A percentile compares a stretch with the other conserved stretches of the same genome.
Conservation (phyloP, 2,329 filamentous ascomycete genomes). For the Microascus cirrosus region DNA sequence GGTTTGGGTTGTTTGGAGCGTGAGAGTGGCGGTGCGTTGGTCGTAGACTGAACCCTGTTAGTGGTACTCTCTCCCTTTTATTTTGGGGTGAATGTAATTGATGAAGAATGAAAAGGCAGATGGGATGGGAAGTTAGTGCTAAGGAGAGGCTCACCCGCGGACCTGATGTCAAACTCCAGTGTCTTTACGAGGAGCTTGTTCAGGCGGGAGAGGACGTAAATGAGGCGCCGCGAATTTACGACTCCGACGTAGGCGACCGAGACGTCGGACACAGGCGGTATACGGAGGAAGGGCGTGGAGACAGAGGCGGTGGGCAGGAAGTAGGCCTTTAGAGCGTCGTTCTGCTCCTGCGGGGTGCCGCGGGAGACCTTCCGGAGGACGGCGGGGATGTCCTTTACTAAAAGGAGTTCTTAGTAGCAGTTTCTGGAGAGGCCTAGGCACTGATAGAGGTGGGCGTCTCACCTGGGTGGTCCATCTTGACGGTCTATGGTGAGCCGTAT, state of each 20-base stretch:
- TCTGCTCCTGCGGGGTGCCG: constrained; percentile 54
- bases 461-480: constrained; percentile 4
- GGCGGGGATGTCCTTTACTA: constrained; percentile 46
- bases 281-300: constrained; percentile 59
- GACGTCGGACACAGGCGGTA: not conserved
- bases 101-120: not conserved
- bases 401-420: not conserved
- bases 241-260: not conserved
- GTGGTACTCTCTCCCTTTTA: not conserved
- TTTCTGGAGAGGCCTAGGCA: not conserved
- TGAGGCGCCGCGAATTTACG: constrained; percentile 1
- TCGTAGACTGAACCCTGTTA: not conserved
- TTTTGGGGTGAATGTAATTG: not conserved
- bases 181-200: not conserved
- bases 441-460: not conserved
- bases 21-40: not conserved
- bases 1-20: not conserved
- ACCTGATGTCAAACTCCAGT: not conserved
- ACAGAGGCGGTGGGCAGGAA: constrained; percentile 65
- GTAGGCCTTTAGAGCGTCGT: constrained; percentile 54
- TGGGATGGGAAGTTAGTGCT: not conserved
- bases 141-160: not conserved
- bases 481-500: not conserved
- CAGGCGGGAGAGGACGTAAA: not conserved
- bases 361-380: constrained; percentile 61